These are phyloP conservation scores for Hanseniaspora mollemarum DNA, from an alignment of 805 yeast genomes.

Conservation along the genomic window DNA sequence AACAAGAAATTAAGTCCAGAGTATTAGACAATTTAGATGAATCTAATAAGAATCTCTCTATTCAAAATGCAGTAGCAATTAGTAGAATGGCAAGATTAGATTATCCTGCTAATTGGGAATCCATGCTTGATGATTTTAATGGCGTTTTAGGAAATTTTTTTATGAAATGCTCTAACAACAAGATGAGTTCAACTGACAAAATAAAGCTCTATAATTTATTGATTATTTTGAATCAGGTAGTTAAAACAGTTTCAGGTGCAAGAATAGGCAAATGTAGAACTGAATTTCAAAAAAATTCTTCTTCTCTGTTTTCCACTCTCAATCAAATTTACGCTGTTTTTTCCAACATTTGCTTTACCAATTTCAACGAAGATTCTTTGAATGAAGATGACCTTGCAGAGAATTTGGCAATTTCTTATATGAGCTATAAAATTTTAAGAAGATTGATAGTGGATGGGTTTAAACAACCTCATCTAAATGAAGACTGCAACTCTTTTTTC, in stretches of 20 bases:
- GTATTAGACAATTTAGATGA: slow-evolving; percentile 54
- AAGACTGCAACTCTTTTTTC: slow-evolving; percentile 18
- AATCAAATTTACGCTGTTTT: slow-evolving; percentile 47
- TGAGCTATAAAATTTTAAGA: slow-evolving; percentile 62
- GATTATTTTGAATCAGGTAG: slow-evolving; percentile 59
- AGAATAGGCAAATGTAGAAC: slow-evolving; percentile 74
- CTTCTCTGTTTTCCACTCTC: slow-evolving; percentile 48
- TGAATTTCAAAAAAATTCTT: slow-evolving; percentile 63
- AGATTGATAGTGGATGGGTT: slow-evolving; percentile 67
- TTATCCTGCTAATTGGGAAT: slow-evolving; percentile 70
- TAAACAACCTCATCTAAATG: slow-evolving; percentile 53
- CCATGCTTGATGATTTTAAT: slow-evolving; percentile 13
- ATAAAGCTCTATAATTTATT: slow-evolving; percentile 52
- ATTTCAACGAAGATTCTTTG: slow-evolving; percentile 25
- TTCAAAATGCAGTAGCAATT: slow-evolving; percentile 77
- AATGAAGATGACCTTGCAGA: slow-evolving; percentile 32
- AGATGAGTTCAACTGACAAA: slow-evolving; percentile 41
- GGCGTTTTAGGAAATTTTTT: neutral
- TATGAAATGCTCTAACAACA: slow-evolving; percentile 23
- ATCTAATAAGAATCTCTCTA: slow-evolving; percentile 58
- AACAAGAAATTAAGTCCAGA: slow-evolving; percentile 45
- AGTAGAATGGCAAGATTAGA: slow-evolving; percentile 72
- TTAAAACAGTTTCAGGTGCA: slow-evolving; percentile 63
- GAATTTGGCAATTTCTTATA: slow-evolving; percentile 62
- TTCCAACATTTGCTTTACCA: slow-evolving; percentile 52